Percentiles rank a stretch among this genome's conserved stretches.
Evolutionary conservation across 805 yeast species (phyloP).

Genomic region (Wickerhamiella lipophila): DNA sequence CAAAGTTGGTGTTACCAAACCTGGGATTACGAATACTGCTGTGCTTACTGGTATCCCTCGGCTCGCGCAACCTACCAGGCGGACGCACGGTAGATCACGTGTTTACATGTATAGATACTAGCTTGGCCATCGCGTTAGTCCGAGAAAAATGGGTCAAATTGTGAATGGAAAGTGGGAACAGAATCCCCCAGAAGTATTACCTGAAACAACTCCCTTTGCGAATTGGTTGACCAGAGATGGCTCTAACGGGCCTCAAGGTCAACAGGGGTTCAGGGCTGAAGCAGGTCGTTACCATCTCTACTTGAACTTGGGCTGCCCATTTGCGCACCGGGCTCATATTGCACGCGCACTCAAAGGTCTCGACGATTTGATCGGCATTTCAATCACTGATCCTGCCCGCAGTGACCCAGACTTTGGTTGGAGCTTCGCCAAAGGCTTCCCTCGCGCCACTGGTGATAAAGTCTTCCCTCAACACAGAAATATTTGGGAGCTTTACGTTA

Average conservation of each 20-base stretch:
- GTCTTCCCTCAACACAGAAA: conserved; percentile 41
- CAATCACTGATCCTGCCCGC: conserved; percentile 83
- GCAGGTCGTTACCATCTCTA: conserved; percentile 67
- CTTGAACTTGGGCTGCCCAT: conserved; percentile 82
- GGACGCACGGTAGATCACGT: neutral
- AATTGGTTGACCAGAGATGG: conserved; percentile 9
- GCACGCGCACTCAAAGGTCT: conserved; percentile 61
- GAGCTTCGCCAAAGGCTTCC: conserved; percentile 46
- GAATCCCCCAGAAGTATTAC: neutral
- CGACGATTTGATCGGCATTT: conserved; percentile 32
- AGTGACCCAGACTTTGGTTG: conserved; percentile 58
- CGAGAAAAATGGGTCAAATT: conserved; percentile 2
- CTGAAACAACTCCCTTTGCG: neutral
- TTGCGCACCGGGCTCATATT: conserved; percentile 81
- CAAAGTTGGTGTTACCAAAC: too few species aligned
- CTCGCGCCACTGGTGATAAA: conserved; percentile 40
- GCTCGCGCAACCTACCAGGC: neutral
- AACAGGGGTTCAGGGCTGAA: conserved; percentile 11
- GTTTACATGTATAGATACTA: neutral
- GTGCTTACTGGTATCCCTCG: too few species aligned
- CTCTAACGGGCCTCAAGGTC: conserved; percentile 5
- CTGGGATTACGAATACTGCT: too few species aligned
- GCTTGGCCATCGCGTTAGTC: neutral
- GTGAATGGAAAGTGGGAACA: conserved; percentile 9
- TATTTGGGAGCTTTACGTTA: conserved; percentile 58